Base-by-base conservation (phyloP, 768 basidiomycete species). In the Psilocybe cubensis region DNA sequence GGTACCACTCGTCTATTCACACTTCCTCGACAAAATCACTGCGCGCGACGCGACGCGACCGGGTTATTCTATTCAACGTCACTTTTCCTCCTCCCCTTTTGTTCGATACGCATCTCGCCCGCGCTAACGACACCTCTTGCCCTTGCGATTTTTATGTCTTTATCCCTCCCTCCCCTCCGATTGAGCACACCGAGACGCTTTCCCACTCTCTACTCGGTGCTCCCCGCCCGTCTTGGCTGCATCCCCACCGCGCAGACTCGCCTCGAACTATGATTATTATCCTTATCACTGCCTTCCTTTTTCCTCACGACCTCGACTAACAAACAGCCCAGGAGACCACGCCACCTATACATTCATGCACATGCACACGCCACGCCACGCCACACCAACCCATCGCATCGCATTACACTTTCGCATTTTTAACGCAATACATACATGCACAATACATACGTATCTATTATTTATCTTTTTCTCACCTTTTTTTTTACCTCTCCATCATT, bases 391-490 rank as follows among this genome's bases (percentile, higher is more conserved):
- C 5, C 8, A 38, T 49, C 43, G 47, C 43, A 43, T 43, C n/a
- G 21, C 43, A 10, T 25, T 14, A 29, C n/a, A 25, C 48, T 7
- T 17, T 31, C 48, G 27, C n/a, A 24, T 41, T 25, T 31, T 10
- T 21, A 7, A 17, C 35, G 10, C 48, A 17, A 49, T 28, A 21
- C 17, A 49, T 49, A 29, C 43, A 4, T 48, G 20, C 38, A 47
- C n/a, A n/a, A n/a, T n/a, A n/a, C 29, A 42, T 46, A 31, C 56
- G 51, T 52, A 57, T 57, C 48, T 57, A 57, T 24, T 50, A 57
- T 52, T 41, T 42, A 56, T 56, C 41, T 46, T 46, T 28, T 12
- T 25, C 23, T 6, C 21, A 10, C 23, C 3, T 21, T 24, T 4
- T 41, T 41, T n/a, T 41, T 41, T n/a, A n/a, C 40, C 14, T 25